Base-by-base conservation (phyloP, 768 basidiomycete genomes). In the Royoungia palumana region DNA sequence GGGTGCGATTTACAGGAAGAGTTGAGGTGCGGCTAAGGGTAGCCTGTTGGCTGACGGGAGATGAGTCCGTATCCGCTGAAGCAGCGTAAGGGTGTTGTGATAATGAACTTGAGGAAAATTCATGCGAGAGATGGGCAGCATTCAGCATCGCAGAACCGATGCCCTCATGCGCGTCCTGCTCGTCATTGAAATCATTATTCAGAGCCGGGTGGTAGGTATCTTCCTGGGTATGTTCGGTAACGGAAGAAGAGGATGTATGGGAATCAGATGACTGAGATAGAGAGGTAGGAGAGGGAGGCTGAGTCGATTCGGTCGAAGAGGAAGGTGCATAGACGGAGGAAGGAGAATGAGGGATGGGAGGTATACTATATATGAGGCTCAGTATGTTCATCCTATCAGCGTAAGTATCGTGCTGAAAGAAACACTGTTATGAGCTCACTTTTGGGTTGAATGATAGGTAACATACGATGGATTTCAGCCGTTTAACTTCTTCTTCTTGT, bases 301-400 rank as follows among this genome's bases (percentile, higher is more conserved):
- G 66, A 30, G 66, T 70, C 17, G 68, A 68, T 46, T 68, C 66
- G 1, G 68, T 68, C n/a, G 68, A 68, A 39, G 71, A 68, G 35
- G 74, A 68, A 20, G 62, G 56, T 46, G 74, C 65, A 65, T 79
- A 80, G 42, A 75, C 59, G 7, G 79, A 75, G 14, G 80, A 66
- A 22, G 81, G 77, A 11, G 86, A 76, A 61, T 87, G 81, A 19
- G 85, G 85, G 37, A 82, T 78, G 37, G 86, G 78, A 21, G 87
- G 87, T 66, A 93, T 90, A 66, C 82, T 86, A 73, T 93, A 93
- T 54, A 92, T 91, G 55, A 89, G 77, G 59, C 87, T 89, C 47
- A 95, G 78, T 62, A 94, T 93, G 61, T 89, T 87, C 87, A 95
- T 92, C 44, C 93, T 82, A 68, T 95, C 90, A 50, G 89, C 90